Conservation (phyloP, 345 rosid species). For the Toxicodendron radicans region DNA sequence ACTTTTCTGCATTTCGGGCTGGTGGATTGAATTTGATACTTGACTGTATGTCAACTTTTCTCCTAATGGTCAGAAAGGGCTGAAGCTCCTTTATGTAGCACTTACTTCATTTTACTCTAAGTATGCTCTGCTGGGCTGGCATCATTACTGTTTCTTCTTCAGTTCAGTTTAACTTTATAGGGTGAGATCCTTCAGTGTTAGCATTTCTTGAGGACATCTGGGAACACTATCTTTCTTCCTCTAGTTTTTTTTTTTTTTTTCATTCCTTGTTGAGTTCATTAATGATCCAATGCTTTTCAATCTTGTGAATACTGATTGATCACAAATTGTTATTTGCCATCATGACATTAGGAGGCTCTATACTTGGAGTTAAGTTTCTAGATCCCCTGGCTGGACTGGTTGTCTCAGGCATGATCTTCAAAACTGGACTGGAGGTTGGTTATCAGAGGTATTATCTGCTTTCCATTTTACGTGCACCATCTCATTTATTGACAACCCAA, state of each 20-base stretch:
- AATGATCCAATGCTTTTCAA: constrained; percentile 6
- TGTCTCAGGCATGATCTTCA: constrained; percentile 84
- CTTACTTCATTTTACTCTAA: neutral
- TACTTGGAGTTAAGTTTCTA: constrained; percentile 77
- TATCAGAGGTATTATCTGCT: constrained; percentile 63
- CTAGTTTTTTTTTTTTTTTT: neutral
- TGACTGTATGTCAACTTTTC: neutral
- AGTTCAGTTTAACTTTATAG: neutral
- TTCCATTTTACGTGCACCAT: constrained; percentile 4
- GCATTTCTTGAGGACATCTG: neutral
- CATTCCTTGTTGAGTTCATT: neutral
- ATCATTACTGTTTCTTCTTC: no score
- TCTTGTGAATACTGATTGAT: constrained; percentile 3
- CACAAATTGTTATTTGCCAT: neutral
- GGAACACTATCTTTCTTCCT: neutral
- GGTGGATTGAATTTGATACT: neutral
- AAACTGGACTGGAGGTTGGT: constrained; percentile 81
- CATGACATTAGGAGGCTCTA: constrained; percentile 75
- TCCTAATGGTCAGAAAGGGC: neutral
- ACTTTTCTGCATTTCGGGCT: no score
- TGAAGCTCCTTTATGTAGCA: neutral
- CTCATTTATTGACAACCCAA: constrained; percentile 4
- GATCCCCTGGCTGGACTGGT: constrained; percentile 95
- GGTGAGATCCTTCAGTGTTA: neutral
- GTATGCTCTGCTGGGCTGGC: no score